Evolutionary conservation across 495 filamentous ascomycete genomes (phyloP).

Genomic region (Mycothermus thermophilus): DNA sequence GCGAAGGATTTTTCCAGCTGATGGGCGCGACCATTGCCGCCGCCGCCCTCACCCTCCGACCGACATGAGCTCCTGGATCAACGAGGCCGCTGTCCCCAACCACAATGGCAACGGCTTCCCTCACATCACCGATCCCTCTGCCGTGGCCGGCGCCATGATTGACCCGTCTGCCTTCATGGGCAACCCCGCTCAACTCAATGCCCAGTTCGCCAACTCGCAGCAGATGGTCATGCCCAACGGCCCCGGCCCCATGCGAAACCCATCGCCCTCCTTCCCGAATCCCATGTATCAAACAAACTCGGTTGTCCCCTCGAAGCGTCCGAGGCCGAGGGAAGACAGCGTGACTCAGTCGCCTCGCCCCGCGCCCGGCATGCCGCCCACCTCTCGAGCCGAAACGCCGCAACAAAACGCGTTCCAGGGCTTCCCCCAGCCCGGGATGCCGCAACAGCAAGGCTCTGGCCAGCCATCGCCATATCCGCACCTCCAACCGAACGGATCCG

Average conservation of each 20-base stretch:
- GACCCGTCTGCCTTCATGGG: conserved; percentile 41
- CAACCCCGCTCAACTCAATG: conserved; percentile 39
- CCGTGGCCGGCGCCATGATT: conserved; percentile 38
- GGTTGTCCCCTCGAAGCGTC: conserved; percentile 77
- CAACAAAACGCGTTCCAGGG: conserved; percentile 51
- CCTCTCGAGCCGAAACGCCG: conserved; percentile 86
- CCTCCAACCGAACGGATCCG: conserved; percentile 66
- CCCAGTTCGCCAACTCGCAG: conserved; percentile 45
- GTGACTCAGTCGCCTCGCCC: conserved; percentile 70
- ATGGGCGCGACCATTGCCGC: conserved; percentile 29
- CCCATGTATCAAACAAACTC: conserved; percentile 66
- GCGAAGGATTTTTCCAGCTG: conserved; percentile 28
- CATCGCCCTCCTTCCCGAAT: conserved; percentile 55
- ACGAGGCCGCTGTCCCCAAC: conserved; percentile 59
- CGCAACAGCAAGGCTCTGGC: conserved; percentile 40
- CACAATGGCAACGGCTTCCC: conserved; percentile 70
- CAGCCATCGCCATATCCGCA: conserved; percentile 64
- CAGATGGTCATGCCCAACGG: conserved; percentile 72
- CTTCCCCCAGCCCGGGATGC: conserved; percentile 45
- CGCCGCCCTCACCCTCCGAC: conserved; percentile 17
- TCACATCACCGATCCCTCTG: conserved; percentile 41
- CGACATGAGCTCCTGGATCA: conserved; percentile 71
- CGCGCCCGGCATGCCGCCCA: conserved; percentile 56
- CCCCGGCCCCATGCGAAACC: conserved; percentile 49
- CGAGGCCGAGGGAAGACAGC: conserved; percentile 69